Evolutionary conservation across 495 filamentous ascomycete species (phyloP).

Genomic region (Letharia lupina): DNA sequence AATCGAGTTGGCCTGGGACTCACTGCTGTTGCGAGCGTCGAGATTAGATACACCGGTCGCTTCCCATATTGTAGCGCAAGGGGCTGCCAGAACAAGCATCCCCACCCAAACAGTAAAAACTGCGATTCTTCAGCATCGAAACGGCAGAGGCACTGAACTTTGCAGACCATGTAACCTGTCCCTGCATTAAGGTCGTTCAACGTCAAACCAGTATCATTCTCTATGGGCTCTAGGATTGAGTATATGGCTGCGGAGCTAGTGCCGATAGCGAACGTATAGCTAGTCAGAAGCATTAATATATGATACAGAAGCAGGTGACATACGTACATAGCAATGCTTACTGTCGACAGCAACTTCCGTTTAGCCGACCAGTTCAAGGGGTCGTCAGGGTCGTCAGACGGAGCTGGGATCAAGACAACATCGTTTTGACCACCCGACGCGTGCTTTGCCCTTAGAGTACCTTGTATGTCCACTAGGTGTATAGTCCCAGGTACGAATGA

Average conservation of each 20-base stretch:
- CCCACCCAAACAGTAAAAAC: slow-evolving; percentile 55
- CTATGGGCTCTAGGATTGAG: slow-evolving; percentile 51
- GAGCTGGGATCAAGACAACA: slow-evolving; percentile 52
- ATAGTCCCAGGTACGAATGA: slow-evolving; percentile 45
- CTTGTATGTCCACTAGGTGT: slow-evolving; percentile 45
- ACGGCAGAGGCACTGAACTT: not conserved
- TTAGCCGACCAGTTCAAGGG: slow-evolving; percentile 53
- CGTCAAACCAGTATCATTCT: slow-evolving; percentile 46
- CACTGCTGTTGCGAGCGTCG: slow-evolving; percentile 46
- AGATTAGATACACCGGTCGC: slow-evolving; percentile 53
- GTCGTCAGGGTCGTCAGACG: slow-evolving; percentile 51
- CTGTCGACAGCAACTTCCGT: slow-evolving; percentile 46
- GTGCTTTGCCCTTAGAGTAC: slow-evolving; percentile 39
- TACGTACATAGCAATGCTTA: slow-evolving; percentile 40
- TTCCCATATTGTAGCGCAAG: slow-evolving; percentile 60
- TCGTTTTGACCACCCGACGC: slow-evolving; percentile 36
- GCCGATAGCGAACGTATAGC: slow-evolving; percentile 53
- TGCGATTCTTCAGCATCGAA: slow-evolving; percentile 8
- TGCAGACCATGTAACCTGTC: slow-evolving; percentile 48
- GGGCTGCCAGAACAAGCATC: slow-evolving; percentile 61
- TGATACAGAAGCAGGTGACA: slow-evolving; percentile 17
- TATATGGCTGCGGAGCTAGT: slow-evolving; percentile 54
- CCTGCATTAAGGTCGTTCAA: slow-evolving; percentile 48
- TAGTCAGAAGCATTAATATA: slow-evolving; percentile 15
- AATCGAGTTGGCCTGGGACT: slow-evolving; percentile 12